These are phyloP conservation scores for Tuber borchii DNA, from an alignment of 495 filamentous ascomycete genomes.

Conservation along the genomic window DNA sequence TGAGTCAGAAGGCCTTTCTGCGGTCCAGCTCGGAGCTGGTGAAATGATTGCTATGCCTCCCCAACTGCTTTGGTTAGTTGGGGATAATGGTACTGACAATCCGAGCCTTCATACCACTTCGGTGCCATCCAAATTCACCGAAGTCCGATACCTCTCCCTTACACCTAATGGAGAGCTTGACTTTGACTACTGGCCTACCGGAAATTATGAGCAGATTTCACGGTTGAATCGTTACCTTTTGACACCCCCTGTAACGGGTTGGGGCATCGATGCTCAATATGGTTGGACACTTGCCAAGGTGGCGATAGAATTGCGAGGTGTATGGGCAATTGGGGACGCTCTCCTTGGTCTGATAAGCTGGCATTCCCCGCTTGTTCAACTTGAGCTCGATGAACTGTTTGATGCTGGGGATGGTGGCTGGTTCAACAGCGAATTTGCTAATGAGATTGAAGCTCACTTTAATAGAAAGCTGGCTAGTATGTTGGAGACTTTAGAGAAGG, in stretches of 20 bases:
- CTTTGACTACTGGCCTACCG: not conserved
- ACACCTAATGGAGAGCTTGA: not conserved
- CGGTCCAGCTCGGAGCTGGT: not conserved
- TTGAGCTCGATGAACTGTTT: not conserved
- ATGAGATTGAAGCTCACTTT: too few relatives aligned
- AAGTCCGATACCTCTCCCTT: not conserved
- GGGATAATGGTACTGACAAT: too few relatives aligned
- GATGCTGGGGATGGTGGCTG: too few relatives aligned
- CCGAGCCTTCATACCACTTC: not conserved
- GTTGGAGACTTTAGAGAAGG: too few relatives aligned
- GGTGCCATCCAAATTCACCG: not conserved
- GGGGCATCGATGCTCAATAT: not conserved
- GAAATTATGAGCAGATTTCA: not conserved
- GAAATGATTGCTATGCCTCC: not conserved
- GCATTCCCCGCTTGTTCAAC: conserved; percentile 4
- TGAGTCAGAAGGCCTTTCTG: not conserved
- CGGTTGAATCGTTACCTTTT: not conserved
- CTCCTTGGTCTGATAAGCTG: conserved; percentile 1
- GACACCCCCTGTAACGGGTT: not conserved
- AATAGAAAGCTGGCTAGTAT: too few relatives aligned
- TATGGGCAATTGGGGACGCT: too few relatives aligned
- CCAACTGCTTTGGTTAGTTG: not conserved
- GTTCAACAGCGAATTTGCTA: too few relatives aligned
- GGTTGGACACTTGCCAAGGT: not conserved
- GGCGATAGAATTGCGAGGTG: not conserved